Conservation (phyloP, 202 grass and related monocot species). For the Zizania palustris region DNA sequence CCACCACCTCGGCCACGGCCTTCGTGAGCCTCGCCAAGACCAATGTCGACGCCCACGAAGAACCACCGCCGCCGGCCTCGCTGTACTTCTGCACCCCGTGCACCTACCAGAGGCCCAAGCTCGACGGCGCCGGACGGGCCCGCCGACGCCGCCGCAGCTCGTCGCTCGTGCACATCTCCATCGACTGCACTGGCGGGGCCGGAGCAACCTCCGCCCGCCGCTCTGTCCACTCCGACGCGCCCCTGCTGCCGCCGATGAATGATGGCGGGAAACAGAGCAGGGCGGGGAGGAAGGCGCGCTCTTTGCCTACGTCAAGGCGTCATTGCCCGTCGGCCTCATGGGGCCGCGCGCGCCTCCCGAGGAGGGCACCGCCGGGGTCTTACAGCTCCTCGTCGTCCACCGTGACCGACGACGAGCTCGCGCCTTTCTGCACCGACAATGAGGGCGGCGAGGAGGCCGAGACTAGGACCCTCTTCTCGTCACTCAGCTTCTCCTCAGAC, state of each 20-base stretch:
- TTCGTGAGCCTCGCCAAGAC: slow-evolving; percentile 50
- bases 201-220: slow-evolving; percentile 34
- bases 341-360: slow-evolving; percentile 35
- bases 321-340: slow-evolving; percentile 33
- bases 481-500: slow-evolving; percentile 78
- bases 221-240: slow-evolving; percentile 46
- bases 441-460: slow-evolving; percentile 53
- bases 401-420: slow-evolving; percentile 55
- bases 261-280: slow-evolving; percentile 37
- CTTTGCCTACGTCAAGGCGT: slow-evolving; percentile 45
- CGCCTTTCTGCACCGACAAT: slow-evolving; percentile 51
- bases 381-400: slow-evolving; percentile 65
- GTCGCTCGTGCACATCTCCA: slow-evolving; percentile 57
- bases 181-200: slow-evolving; percentile 45
- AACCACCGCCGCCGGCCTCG: slow-evolving; percentile 28
- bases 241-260: not conserved
- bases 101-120: slow-evolving; percentile 47
- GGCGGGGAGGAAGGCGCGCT: slow-evolving; percentile 38
- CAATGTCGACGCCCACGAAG: not conserved
- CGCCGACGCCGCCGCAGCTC: slow-evolving; percentile 30
- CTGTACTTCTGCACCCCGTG: slow-evolving; percentile 54
- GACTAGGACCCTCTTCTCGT: slow-evolving; percentile 70
- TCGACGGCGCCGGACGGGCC: slow-evolving; percentile 9
- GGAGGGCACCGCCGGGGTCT: not conserved
- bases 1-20: slow-evolving; percentile 34